phyloP scores from a whole-genome alignment of 495 filamentous ascomycete species.

The Penicillium taxi region DNA sequence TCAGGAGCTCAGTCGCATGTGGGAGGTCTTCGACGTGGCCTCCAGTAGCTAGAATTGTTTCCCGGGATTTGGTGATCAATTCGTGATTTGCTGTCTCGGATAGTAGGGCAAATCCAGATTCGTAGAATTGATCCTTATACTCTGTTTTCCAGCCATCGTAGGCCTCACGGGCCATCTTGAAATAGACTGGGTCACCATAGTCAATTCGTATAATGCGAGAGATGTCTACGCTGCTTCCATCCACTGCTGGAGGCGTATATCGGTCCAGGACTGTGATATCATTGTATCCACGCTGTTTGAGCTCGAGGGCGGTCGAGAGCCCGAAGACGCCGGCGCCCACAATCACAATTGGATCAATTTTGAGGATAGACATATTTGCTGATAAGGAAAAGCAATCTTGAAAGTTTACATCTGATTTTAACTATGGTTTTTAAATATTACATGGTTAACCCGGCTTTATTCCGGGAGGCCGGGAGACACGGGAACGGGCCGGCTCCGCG shows the following conservation, averaged over 20 bases:
- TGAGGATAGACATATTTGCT: constrained; percentile 15
- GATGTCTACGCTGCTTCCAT: constrained; percentile 54
- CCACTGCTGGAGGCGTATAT: constrained; percentile 42
- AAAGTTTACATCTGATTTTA: too few relatives aligned
- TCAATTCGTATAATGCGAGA: constrained; percentile 64
- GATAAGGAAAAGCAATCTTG: neutral
- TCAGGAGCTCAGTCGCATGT: constrained; percentile 15
- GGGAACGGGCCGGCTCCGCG: constrained; percentile 17
- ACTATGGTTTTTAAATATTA: neutral
- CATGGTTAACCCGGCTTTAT: constrained; percentile 4
- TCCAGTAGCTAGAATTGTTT: constrained; percentile 13
- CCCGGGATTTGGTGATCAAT: constrained; percentile 18
- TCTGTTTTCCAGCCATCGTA: constrained; percentile 55
- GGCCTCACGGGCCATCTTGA: constrained; percentile 52
- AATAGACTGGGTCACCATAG: constrained; percentile 61
- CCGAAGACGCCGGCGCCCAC: constrained; percentile 30
- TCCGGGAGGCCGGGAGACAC: constrained; percentile 14
- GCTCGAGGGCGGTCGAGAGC: constrained; percentile 21
- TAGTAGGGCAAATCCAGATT: constrained; percentile 23
- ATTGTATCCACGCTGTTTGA: constrained; percentile 19
- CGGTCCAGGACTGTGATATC: constrained; percentile 48
- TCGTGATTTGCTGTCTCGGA: constrained; percentile 20
- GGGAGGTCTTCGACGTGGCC: constrained; percentile 17
- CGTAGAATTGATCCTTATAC: constrained; percentile 19
- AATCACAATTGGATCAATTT: constrained; percentile 29